phyloP scores from a whole-genome alignment of 805 yeast species.

The Candida anglica region DNA sequence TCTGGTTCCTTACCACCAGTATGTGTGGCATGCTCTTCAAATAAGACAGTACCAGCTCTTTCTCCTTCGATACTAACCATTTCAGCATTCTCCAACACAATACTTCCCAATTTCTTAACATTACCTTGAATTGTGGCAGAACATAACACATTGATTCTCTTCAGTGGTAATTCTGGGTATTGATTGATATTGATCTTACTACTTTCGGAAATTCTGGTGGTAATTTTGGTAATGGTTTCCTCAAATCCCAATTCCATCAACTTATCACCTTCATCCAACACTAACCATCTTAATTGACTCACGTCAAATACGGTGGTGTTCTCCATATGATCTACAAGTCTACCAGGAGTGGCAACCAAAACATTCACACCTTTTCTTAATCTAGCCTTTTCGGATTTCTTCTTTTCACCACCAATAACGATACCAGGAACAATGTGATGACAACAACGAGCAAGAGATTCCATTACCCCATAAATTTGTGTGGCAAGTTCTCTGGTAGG shows the following conservation, averaged over 20 bases:
- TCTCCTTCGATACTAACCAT: conserved; percentile 47
- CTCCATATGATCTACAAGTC: conserved; percentile 90
- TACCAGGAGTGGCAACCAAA: conserved; percentile 96
- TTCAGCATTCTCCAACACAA: conserved; percentile 70
- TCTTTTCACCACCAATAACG: conserved; percentile 97
- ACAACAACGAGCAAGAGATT: conserved; percentile 66
- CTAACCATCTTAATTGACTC: conserved; percentile 76
- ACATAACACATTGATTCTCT: conserved; percentile 77
- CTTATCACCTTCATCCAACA: conserved; percentile 95
- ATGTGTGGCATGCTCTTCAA: conserved; percentile 23
- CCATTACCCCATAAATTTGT: conserved; percentile 82
- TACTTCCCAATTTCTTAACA: conserved; percentile 76
- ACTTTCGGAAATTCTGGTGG: conserved; percentile 50
- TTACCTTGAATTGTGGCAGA: conserved; percentile 89
- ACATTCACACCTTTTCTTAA: conserved; percentile 93
- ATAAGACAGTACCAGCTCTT: conserved; percentile 21
- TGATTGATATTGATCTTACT: conserved; percentile 35
- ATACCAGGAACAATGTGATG: conserved; percentile 92
- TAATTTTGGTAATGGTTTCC: conserved; percentile 79
- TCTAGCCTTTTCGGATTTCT: conserved; percentile 94
- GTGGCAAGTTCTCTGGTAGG: conserved; percentile 95
- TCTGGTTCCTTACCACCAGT: conserved; percentile 2
- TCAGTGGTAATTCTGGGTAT: conserved; percentile 57
- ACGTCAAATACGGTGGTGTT: conserved; percentile 76
- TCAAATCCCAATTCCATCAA: conserved; percentile 95